These are phyloP conservation scores for Neonectria magnoliae DNA, from an alignment of 2,329 filamentous ascomycete species.

Conservation along the genomic window DNA sequence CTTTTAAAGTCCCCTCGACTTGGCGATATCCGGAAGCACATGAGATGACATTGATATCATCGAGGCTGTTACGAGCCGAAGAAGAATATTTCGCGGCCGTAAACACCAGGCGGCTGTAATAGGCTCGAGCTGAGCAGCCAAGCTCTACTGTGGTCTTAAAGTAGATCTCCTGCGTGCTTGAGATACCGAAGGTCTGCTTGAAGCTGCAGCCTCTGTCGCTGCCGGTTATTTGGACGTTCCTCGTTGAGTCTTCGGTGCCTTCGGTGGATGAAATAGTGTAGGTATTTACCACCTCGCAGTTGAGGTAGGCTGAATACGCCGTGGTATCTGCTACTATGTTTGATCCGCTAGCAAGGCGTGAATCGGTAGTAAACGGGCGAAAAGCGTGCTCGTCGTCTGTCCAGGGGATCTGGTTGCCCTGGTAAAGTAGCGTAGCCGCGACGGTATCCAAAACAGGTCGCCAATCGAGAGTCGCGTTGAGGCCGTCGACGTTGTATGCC, in stretches of 20 bases:
- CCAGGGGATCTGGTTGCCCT: slow-evolving; percentile 20
- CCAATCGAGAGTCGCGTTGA: slow-evolving; percentile 25
- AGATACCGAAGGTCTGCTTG: slow-evolving; percentile 13
- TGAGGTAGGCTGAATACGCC: slow-evolving; percentile 21
- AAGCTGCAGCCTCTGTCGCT: slow-evolving; percentile 26
- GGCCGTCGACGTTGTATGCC: slow-evolving; percentile 3
- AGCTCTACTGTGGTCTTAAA: slow-evolving; percentile 22
- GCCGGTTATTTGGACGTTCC: slow-evolving; percentile 1
- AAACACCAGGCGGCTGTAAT: slow-evolving; percentile 24
- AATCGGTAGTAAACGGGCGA: slow-evolving; percentile 17
- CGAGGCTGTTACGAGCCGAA: slow-evolving; percentile 2
- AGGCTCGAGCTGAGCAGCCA: slow-evolving; percentile 18
- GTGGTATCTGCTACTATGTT: slow-evolving; percentile 13
- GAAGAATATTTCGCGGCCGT: slow-evolving; percentile 21
- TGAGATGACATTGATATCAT: slow-evolving; percentile 21
- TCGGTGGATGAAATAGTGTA: slow-evolving; percentile 12
- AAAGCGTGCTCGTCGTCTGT: slow-evolving; percentile 22
- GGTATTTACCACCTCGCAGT: slow-evolving; percentile 10
- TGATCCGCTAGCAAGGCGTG: not conserved
- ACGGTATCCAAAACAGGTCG: slow-evolving; percentile 25
- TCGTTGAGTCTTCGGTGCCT: not conserved
- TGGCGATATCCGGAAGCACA: slow-evolving; percentile 25
- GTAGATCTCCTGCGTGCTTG: slow-evolving; percentile 12
- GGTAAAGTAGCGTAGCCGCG: slow-evolving; percentile 19
- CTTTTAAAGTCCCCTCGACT: slow-evolving; percentile 4